Conservation (phyloP, 257 asterid genomes). For the Solanum pinnatisectum region DNA sequence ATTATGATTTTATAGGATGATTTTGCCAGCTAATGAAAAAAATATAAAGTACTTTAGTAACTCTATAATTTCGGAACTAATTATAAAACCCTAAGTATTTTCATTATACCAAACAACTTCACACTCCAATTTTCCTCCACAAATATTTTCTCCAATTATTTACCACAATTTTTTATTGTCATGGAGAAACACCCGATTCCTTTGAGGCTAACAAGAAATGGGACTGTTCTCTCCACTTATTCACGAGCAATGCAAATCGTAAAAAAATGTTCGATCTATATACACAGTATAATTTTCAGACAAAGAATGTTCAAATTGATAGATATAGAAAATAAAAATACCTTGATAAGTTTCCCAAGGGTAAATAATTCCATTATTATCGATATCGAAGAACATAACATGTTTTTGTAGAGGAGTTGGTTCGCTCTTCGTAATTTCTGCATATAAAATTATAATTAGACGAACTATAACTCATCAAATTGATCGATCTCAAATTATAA, state of each 20-base stretch:
- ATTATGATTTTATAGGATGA: too few species aligned
- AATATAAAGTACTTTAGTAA: not conserved
- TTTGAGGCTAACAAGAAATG: not conserved
- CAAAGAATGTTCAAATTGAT: not conserved
- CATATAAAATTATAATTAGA: not conserved
- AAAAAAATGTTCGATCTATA: not conserved
- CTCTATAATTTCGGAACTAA: not conserved
- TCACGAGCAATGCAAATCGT: not conserved
- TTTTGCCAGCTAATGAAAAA: not conserved
- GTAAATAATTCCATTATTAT: slow-evolving; percentile 62
- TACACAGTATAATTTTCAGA: not conserved
- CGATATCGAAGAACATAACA: slow-evolving; percentile 68
- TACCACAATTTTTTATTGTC: not conserved
- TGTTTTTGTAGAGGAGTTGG: slow-evolving; percentile 51
- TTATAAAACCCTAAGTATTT: not conserved
- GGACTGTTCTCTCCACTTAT: not conserved
- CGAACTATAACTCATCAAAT: not conserved
- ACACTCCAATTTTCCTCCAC: not conserved
- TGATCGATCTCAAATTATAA: not conserved
- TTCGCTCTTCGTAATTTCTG: slow-evolving; percentile 11
- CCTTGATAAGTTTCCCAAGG: slow-evolving; percentile 80
- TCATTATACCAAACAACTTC: not conserved
- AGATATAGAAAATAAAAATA: not conserved
- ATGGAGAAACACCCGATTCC: not conserved
- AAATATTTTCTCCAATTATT: not conserved